phyloP scores from a whole-genome alignment of 75 land plant genomes.

The Pinus tabuliformis region DNA sequence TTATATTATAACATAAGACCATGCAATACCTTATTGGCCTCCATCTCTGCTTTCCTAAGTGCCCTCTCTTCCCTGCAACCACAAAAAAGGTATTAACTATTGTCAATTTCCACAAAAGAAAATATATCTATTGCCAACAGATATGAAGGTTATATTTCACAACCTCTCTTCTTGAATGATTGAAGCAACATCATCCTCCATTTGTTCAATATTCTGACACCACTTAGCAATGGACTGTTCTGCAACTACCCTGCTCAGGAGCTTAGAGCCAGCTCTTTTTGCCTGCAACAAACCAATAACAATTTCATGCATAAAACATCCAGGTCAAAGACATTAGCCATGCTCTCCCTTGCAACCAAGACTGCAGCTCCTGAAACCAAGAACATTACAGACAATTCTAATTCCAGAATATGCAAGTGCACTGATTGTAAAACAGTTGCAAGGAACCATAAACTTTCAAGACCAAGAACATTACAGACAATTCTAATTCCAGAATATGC shows the following conservation, averaged over 20 bases:
- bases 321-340: background rate
- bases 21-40: constrained; percentile 74
- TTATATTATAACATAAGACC: background rate
- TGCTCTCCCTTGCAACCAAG: background rate
- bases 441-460: background rate
- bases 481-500: too few relatives aligned
- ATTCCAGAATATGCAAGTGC: background rate
- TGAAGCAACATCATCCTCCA: constrained; percentile 85
- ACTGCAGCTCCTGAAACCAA: background rate
- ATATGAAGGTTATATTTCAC: background rate
- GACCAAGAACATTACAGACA: background rate
- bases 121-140: background rate
- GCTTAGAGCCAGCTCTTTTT: constrained; percentile 79
- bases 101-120: background rate
- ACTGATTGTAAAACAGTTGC: background rate
- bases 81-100: background rate
- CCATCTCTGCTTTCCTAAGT: constrained; percentile 98
- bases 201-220: constrained; percentile 68
- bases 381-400: background rate
- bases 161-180: constrained; percentile 84
- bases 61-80: constrained; percentile 76
- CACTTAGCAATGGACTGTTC: constrained; percentile 73
- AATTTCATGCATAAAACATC: background rate
- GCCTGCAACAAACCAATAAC: constrained; percentile 34
- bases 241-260: constrained; percentile 77